Base-by-base conservation (phyloP, 805 yeast species). In the Wickerhamomyces rabaulensis region DNA sequence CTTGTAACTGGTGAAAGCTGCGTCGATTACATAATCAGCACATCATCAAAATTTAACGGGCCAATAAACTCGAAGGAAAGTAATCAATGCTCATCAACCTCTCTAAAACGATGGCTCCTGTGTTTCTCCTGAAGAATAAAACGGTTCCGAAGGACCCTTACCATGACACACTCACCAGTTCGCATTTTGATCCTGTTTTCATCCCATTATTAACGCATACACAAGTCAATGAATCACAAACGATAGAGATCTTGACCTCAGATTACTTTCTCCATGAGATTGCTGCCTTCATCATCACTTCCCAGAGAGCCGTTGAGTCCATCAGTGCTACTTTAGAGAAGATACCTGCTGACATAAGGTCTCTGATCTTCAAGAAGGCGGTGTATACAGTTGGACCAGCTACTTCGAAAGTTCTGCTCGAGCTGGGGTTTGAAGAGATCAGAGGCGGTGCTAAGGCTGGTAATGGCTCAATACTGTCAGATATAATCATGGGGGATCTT, bases 341-440 rank as follows among this genome's bases (percentile, higher is more conserved):
- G 1, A 48, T 67, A 12, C 17, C 56, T 2, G 41, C 39, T 0
- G 55, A 41, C 1, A 50, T 41, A 9, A 60, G 48, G 46, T 54
- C 60, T 8, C 45, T 42, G 0, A 66, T 82, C 1, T 60, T 78
- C 7, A 45, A 52, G 3, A 80, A 80, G 54, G 77, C 82, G 0
- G 83, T 84, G 0, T 92, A 82, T 58, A 88, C 97, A 0, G 97
- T 92, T 6, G 98, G 98, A 0, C 96, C 96, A 1, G 90, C 96
- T 0, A 92, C 98, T 0, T 76, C 75, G 17, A 68, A 69, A 15
- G 78, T 84, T 16, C 63, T 92, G 12, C 49, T 60, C 3, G 67
- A 70, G 7, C 63, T 80, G 26, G 97, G 96, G 1, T 92, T 90
- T 60, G 58, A 47, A 1, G 76, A 79, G 49, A 75, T 92, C 0